Evolutionary conservation across 768 basidiomycete species (phyloP), one percentile per base, ranked within the genome.

Genomic region (Lactarius evosmus): DNA sequence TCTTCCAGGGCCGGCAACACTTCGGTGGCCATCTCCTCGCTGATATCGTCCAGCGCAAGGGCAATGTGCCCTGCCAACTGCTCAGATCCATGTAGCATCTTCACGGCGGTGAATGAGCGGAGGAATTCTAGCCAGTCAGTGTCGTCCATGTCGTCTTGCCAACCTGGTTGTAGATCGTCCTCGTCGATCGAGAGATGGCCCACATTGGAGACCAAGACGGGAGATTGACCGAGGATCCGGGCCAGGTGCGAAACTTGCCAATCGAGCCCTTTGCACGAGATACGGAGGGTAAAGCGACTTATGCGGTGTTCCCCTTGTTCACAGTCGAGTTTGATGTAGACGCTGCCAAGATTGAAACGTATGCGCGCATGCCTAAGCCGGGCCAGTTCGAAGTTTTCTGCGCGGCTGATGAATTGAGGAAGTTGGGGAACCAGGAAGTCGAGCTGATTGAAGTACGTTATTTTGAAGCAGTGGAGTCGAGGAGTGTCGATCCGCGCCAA

Each of bases 181-280:
- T 54, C 46, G 8, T 22, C 54, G 54, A 50, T 38, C 12, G 56
- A 27, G n/a, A 62, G 46, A 19, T 22, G 61, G 7, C 22, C 14
- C 8, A 62, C 40, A 7, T 36, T n/a, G n/a, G 46, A 38, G 25
- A 61, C 30, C 9, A 54, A 7, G 32, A 32, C 22, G 4, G 11
- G n/a, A 7, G 52, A 34, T 16, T 50, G 54, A 22, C n/a, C 9
- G n/a, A 34, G 50, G 49, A 62, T 56, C 29, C 22, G 61, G 14
- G 46, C 46, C 27, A 56, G 49, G 19, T 54, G 50, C 11, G 55
- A 56, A 8, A 56, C 38, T 17, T 56, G 61, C 55, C 61, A 61
- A 14, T 55, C 60, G 19, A 46, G 12, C 25, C 7, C 32, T 14
- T 33, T 4, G 12, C 40, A 61, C 25, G 14, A 25, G 46, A 62